Base-by-base conservation (phyloP, 129 eudicot species). In the Ambrosia artemisiifolia region DNA sequence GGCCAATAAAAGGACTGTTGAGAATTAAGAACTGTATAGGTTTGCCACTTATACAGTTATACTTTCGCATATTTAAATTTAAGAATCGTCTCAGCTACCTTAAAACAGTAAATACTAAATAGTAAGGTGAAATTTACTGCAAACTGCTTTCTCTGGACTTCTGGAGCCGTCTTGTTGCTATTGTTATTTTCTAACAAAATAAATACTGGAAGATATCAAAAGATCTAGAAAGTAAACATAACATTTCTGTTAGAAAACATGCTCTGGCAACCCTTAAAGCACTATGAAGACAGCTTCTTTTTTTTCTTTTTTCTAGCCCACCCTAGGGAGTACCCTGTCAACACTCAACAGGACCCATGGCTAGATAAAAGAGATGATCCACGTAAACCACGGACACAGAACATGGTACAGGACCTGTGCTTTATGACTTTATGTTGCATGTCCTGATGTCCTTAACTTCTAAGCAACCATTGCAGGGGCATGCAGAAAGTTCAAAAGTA, bases 1-100 rank as follows among this genome's bases (percentile, higher is more conserved):
- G 63, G 46, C 82, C 56, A 67, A 59, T 12, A 67, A 56, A 68
- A 28, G 9, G 69, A 62, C 49, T 62, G 36, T 43, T 47, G 28
- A 43, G 12, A 73, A 73, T 43, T 47, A 24, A 43, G 12, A 73
- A 73, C 12, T 33, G 33, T 47, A 34, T 18, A 47, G n/a, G 47
- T 64, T 65, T 50, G 34, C 42, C 14, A 32, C 11, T 51, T 13
- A 7, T 30, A 4, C 14, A 32, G 7, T 51, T 13, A 7, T 30
- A 4, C 3, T 17, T 49, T 67, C 33, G 73, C 5, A 7, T 16
- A 50, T 49, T 50, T 32, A 16, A 8, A 5, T 11, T 11, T 48
- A 4, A 48, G 4, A 10, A 50, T 50, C 30, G 50, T 50, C 30
- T 69, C 73, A 69, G 33, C 47, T 33, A 34, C 48, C 40, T 69